Conservation (phyloP, 1,139 yeast species). For the Pneumocystis jirovecii region DNA sequence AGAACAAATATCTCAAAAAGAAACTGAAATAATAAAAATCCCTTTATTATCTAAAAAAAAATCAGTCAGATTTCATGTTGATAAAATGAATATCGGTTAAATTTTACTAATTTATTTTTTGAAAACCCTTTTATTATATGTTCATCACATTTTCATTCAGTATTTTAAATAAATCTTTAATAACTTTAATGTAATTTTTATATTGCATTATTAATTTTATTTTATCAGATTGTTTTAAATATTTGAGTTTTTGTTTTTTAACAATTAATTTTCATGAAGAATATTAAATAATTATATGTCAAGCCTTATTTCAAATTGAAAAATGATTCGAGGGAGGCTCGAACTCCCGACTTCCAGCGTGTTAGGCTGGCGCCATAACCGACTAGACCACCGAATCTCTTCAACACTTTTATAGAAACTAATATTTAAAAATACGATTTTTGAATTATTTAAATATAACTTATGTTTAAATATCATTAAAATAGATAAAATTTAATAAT, state of each 20-base stretch:
- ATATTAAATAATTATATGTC: too few species aligned
- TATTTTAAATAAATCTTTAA: background rate
- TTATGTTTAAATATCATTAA: background rate
- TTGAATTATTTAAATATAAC: background rate
- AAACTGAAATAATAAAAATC: background rate
- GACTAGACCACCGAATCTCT: conserved; percentile 73
- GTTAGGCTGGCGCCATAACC: conserved; percentile 98
- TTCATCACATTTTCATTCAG: background rate
- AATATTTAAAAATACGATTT: background rate
- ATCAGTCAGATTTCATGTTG: background rate
- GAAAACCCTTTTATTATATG: background rate
- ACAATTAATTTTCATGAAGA: too few species aligned
- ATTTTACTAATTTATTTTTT: background rate
- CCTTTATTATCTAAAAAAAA: background rate
- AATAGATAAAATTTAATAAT: background rate
- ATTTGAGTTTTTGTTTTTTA: background rate
- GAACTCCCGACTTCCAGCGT: conserved; percentile 99
- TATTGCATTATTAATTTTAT: background rate
- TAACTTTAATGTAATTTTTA: background rate
- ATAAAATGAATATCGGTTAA: background rate
- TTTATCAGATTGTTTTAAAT: background rate
- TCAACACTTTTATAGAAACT: background rate
- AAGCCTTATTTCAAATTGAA: background rate
- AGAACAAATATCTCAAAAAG: background rate
- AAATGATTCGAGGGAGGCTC: conserved; percentile 88